Evolutionary conservation across 2,329 filamentous ascomycete species (phyloP).

Genomic region (Endoconidiophora polonica): DNA sequence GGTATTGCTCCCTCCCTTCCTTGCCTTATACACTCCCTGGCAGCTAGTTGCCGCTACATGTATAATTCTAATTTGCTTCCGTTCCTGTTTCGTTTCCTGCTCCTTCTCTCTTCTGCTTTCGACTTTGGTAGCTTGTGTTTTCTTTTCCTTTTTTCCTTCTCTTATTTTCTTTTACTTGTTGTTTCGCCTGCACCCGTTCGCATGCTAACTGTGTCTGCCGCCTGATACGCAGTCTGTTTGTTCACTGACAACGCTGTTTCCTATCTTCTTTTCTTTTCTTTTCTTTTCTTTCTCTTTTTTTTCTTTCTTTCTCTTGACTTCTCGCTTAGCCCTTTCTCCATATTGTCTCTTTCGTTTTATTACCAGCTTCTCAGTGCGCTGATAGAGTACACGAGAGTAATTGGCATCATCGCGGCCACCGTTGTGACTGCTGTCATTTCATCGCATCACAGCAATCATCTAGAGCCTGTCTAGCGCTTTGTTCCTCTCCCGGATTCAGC

Average conservation of each 20-base stretch:
- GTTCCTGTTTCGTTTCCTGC: background rate
- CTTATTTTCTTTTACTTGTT: background rate
- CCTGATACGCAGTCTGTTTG: background rate
- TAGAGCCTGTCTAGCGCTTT: background rate
- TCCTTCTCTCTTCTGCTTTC: background rate
- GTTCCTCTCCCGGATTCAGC: background rate
- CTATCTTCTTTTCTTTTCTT: background rate
- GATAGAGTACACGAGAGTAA: too few relatives aligned
- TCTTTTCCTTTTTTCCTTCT: background rate
- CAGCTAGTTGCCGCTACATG: too few relatives aligned
- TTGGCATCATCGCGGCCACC: too few relatives aligned
- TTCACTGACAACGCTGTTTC: background rate
- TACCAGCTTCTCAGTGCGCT: too few relatives aligned
- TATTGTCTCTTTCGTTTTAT: too few relatives aligned
- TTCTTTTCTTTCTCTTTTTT: too few relatives aligned
- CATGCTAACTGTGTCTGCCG: background rate
- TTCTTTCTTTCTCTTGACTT: too few relatives aligned
- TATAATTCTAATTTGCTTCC: conserved; percentile 1
- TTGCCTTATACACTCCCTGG: too few relatives aligned
- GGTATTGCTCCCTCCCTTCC: too few relatives aligned
- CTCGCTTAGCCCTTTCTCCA: too few relatives aligned
- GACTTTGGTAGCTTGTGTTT: too few relatives aligned
- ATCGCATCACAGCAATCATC: background rate
- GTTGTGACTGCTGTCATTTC: too few relatives aligned
- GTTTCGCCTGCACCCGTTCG: background rate